A percentile compares a stretch with the other conserved stretches of the same genome.
phyloP scores from a whole-genome alignment of 148 eudicot genomes.

The Spergularia marina region DNA sequence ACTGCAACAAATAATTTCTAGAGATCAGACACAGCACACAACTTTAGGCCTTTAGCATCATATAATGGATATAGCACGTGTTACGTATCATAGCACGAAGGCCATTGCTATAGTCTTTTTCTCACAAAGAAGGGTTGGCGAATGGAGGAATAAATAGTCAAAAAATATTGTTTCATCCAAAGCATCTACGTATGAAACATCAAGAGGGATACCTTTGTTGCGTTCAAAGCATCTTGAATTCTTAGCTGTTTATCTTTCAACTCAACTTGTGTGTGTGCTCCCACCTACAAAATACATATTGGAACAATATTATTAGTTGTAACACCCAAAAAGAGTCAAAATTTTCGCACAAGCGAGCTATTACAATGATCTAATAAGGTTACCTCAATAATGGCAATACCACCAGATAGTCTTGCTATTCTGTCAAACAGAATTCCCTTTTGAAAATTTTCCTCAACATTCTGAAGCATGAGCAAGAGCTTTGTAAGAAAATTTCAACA shows the following conservation, averaged over 20 bases:
- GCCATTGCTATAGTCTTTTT: too few relatives aligned
- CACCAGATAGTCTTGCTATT: conserved; percentile 73
- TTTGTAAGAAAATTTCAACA: not conserved
- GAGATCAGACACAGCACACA: conserved; percentile 3
- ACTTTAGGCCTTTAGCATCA: not conserved
- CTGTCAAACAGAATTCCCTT: conserved; percentile 75
- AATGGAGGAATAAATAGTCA: too few relatives aligned
- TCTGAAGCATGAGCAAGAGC: conserved; percentile 38
- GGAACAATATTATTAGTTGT: not conserved
- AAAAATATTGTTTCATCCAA: not conserved
- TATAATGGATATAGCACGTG: too few relatives aligned
- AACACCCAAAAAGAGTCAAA: not conserved
- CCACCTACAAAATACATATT: conserved; percentile 45
- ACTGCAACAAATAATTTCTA: conserved; percentile 37
- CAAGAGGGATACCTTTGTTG: conserved; percentile 58
- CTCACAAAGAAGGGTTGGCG: too few relatives aligned
- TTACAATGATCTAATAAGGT: not conserved
- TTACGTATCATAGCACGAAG: too few relatives aligned
- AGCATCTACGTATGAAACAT: not conserved
- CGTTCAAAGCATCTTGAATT: conserved; percentile 87
- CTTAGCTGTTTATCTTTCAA: conserved; percentile 79
- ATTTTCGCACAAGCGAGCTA: not conserved
- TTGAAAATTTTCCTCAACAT: conserved; percentile 65
- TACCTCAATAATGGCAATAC: conserved; percentile 87
- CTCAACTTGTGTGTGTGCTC: conserved; percentile 83